A percentile compares a stretch with the other conserved stretches of the same genome.
These are phyloP conservation scores for Venturia nashicola DNA, from an alignment of 2,329 filamentous ascomycete species.

Conservation along the genomic window DNA sequence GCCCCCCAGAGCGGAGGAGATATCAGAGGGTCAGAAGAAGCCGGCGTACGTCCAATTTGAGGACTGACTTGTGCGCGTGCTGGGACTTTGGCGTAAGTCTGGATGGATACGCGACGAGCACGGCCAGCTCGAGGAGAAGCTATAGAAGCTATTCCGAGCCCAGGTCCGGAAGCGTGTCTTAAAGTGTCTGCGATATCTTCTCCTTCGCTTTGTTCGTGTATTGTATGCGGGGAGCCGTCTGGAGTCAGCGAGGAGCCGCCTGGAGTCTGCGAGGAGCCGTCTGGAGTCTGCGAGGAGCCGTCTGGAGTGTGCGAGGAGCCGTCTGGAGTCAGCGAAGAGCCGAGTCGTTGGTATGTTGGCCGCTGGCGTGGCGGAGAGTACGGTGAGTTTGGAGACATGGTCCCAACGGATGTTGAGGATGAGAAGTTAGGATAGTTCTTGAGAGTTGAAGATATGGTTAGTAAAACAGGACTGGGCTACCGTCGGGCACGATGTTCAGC, in stretches of 20 bases:
- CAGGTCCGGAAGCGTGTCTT: conserved; percentile 14
- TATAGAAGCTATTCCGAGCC: conserved; percentile 22
- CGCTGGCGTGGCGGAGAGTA: conserved; percentile 19
- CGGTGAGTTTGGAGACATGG: conserved; percentile 11
- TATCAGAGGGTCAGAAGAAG: conserved; percentile 2
- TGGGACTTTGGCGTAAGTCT: background rate
- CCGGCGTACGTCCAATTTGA: background rate
- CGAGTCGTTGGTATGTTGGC: conserved; percentile 24
- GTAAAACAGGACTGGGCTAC: background rate
- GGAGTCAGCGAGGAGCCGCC: conserved; percentile 23
- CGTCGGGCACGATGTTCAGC: background rate
- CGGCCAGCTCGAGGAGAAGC: conserved; percentile 8
- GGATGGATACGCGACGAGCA: conserved; percentile 7
- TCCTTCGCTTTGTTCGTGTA: conserved; percentile 20
- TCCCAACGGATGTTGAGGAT: conserved; percentile 16
- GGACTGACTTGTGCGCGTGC: background rate
- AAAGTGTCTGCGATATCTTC: conserved; percentile 18
- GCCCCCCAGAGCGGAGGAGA: background rate
- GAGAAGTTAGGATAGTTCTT: conserved; percentile 13
- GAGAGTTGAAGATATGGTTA: background rate
- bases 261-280: conserved; percentile 19
- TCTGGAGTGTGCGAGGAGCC: conserved; percentile 20
- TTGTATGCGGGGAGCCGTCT: conserved; percentile 18
- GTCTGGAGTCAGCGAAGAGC: conserved; percentile 22
- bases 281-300: conserved; percentile 22